Base-by-base conservation (phyloP, 129 eudicot genomes). In the Flaveria ramosissima region DNA sequence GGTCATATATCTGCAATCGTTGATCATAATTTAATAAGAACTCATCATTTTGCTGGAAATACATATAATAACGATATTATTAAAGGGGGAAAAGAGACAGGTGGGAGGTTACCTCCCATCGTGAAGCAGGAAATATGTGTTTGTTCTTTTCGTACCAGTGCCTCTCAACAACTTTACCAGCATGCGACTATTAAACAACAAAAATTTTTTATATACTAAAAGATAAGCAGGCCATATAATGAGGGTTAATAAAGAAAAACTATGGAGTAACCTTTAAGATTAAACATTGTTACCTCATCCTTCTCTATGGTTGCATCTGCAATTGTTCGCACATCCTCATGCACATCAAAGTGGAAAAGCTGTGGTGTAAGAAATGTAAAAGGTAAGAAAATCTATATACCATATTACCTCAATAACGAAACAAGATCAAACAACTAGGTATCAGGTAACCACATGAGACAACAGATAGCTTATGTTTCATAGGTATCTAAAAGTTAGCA, bases 61-160 rank as follows among this genome's bases (percentile, higher is more conserved):
- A 68, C 9, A 50, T 15, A 26, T 21, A 19, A 45, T 13, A 62
- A 46, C 24, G 6, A 12, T 46, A 21, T 41, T 36, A 68, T 27
- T 6, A 3, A n/a, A 23, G 2, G 47, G 19, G 74, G 14, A 14
- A 61, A 52, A 24, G 61, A 43, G 52, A 51, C 51, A 23, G 32
- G 19, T 65, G 24, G 43, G 51, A 17, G 23, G 10, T n/a, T 86
- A 94, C 99, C 99, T 94, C 99, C 99, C 99, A 94, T 94, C 99
- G 84, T 75, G 99, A 94, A 81, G 99, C 99, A 52, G 97, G 99
- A 81, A 94, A 94, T 51, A 94, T 94, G 75, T 94, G 99, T 73
- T 94, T 94, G 86, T 94, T 94, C 91, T 94, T 94, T 79, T 94
- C 99, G 61, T 94, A 94, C 99, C 99, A 94, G 68, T 94, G 99